A percentile compares a stretch with the other conserved stretches of the same genome.
These are phyloP conservation scores for Boletus edulis DNA, from an alignment of 768 basidiomycete genomes.

Conservation along the genomic window DNA sequence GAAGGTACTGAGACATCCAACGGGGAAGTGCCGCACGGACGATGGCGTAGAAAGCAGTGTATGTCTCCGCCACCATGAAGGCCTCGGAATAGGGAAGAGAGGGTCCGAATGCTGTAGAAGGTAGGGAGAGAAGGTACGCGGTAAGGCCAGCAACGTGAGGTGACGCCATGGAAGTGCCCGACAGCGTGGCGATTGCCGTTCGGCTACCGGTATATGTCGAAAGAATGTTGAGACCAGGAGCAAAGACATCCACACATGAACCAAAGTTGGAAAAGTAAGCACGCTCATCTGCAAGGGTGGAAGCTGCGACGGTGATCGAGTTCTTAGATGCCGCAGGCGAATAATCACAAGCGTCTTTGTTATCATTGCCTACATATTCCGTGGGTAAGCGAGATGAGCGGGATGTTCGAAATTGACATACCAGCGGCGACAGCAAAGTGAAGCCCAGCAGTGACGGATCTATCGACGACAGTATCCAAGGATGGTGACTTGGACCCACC, in stretches of 20 bases:
- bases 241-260: slow-evolving; percentile 89
- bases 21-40: slow-evolving; percentile 54
- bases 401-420: slow-evolving; percentile 32
- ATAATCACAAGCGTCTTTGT: slow-evolving; percentile 87
- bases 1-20: slow-evolving; percentile 58
- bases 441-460: slow-evolving; percentile 77
- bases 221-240: slow-evolving; percentile 86
- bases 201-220: slow-evolving; percentile 78
- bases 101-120: slow-evolving; percentile 61
- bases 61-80: slow-evolving; percentile 33
- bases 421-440: slow-evolving; percentile 98
- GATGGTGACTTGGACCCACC: slow-evolving; percentile 91
- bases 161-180: slow-evolving; percentile 93
- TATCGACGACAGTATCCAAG: slow-evolving; percentile 83
- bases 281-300: slow-evolving; percentile 74
- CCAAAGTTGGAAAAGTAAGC: slow-evolving; percentile 95
- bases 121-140: slow-evolving; percentile 90
- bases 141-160: slow-evolving; percentile 89
- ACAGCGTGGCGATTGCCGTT: slow-evolving; percentile 68
- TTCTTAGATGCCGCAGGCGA: slow-evolving; percentile 89
- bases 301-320: slow-evolving; percentile 94
- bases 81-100: slow-evolving; percentile 36
- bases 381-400: not conserved
- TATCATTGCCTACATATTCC: slow-evolving; percentile 65
- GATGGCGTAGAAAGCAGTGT: slow-evolving; percentile 51